Percentiles rank a stretch among this genome's conserved stretches.
phyloP scores from a whole-genome alignment of 768 basidiomycete species.

The Boletus vermiculosoides region DNA sequence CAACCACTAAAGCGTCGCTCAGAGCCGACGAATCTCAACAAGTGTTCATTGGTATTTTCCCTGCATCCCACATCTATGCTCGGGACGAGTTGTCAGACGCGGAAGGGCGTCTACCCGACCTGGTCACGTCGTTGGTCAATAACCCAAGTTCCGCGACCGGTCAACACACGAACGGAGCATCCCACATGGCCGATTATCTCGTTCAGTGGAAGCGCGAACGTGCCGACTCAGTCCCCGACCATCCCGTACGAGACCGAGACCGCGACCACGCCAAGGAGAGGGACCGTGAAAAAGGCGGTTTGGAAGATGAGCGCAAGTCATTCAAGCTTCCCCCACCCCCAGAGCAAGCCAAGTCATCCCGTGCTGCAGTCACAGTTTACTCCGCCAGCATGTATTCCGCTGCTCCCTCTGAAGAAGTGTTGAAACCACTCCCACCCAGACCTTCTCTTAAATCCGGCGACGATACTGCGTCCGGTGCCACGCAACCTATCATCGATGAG shows the following conservation, averaged over 20 bases:
- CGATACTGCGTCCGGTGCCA: slow-evolving; percentile 80
- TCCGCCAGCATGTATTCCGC: slow-evolving; percentile 73
- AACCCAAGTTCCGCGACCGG: slow-evolving; percentile 31
- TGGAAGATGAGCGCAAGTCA: slow-evolving; percentile 58
- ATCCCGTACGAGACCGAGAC: slow-evolving; percentile 34
- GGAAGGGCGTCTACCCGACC: slow-evolving; percentile 77
- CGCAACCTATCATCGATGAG: slow-evolving; percentile 93
- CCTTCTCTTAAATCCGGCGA: slow-evolving; percentile 95
- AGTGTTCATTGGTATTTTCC: slow-evolving; percentile 94
- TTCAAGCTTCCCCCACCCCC: slow-evolving; percentile 73
- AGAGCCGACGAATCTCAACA: slow-evolving; percentile 78
- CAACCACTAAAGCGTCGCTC: slow-evolving; percentile 40
- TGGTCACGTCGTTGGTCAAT: slow-evolving; percentile 55
- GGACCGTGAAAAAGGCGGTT: slow-evolving; percentile 63
- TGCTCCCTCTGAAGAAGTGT: slow-evolving; percentile 61
- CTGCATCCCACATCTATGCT: slow-evolving; percentile 82
- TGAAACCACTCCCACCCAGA: slow-evolving; percentile 81
- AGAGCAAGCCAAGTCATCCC: slow-evolving; percentile 70
- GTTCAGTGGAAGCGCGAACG: slow-evolving; percentile 43
- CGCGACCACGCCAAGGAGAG: slow-evolving; percentile 43
- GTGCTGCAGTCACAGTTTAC: slow-evolving; percentile 71
- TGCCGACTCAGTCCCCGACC: slow-evolving; percentile 27
- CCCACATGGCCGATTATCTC: slow-evolving; percentile 46
- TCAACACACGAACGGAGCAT: slow-evolving; percentile 35
- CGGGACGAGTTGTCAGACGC: slow-evolving; percentile 87